A percentile compares a stretch with the other conserved stretches of the same genome.
Conservation (phyloP, 108 stramenopile species). For the Nannochloropsis gaditana region DNA sequence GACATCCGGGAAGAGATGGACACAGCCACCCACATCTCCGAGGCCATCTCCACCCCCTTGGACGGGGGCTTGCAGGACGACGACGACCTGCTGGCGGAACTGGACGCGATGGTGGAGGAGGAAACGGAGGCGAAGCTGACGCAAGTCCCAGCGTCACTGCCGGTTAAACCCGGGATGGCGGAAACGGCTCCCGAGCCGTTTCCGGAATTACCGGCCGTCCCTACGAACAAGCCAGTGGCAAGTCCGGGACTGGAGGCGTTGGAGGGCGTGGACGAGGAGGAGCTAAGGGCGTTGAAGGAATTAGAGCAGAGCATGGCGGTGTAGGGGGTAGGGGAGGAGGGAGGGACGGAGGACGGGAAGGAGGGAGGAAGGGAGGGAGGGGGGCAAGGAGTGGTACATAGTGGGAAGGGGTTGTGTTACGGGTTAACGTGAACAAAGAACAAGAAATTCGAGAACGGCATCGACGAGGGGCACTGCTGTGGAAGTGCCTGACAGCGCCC, state of each 20-base stretch:
- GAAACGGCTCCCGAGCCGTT: not conserved
- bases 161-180: constrained; percentile 7
- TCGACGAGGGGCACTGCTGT: no score
- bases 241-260: constrained; percentile 21
- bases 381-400: not conserved
- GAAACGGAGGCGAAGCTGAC: constrained; percentile 42
- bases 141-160: constrained; percentile 42
- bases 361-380: not conserved
- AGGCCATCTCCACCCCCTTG: not conserved
- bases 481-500: no score
- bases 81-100: constrained; percentile 47
- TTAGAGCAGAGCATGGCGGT: constrained; percentile 48
- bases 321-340: constrained; percentile 10
- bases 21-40: constrained; percentile 34
- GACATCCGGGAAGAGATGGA: constrained; percentile 48
- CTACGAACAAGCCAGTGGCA: constrained; percentile 17
- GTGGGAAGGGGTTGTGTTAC: not conserved
- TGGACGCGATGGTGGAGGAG: constrained; percentile 41
- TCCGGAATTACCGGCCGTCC: constrained; percentile 30
- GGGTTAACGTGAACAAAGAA: no score
- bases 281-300: constrained; percentile 40
- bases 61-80: constrained; percentile 47
- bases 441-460: no score
- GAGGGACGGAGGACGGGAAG: not conserved
- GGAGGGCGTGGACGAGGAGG: constrained; percentile 45